Percentiles rank a stretch among this genome's conserved stretches.
These are phyloP conservation scores for Dictyostelium intermedium DNA, from an alignment of 78 protist genomes.

Conservation along the genomic window DNA sequence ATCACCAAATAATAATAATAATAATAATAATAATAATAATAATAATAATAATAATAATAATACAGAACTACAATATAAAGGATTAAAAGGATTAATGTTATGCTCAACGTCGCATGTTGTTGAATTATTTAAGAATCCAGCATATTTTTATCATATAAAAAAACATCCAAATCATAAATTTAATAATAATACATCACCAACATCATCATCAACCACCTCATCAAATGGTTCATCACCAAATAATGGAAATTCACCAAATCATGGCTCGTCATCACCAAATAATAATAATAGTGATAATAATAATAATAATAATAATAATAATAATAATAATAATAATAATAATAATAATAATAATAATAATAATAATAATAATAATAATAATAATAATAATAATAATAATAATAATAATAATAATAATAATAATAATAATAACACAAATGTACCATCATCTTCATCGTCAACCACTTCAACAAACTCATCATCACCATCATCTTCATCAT, in stretches of 20 bases:
- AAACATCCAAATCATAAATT: constrained; percentile 60
- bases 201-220: background rate
- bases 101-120: constrained; percentile 63
- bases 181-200: background rate
- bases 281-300: background rate
- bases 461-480: background rate
- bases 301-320: background rate
- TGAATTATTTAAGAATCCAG: constrained; percentile 63
- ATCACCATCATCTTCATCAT: constrained; percentile 23
- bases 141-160: constrained; percentile 57
- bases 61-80: constrained; percentile 77
- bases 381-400: no score
- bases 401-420: no score
- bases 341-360: background rate
- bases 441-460: background rate
- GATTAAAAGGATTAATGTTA: constrained; percentile 64
- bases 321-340: background rate
- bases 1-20: background rate
- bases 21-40: no score
- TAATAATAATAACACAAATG: background rate
- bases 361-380: background rate
- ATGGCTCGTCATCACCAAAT: background rate
- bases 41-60: no score
- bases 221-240: constrained; percentile 19
- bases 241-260: constrained; percentile 16